phyloP scores from a whole-genome alignment of 805 yeast species.

The Saturnispora sekii region DNA sequence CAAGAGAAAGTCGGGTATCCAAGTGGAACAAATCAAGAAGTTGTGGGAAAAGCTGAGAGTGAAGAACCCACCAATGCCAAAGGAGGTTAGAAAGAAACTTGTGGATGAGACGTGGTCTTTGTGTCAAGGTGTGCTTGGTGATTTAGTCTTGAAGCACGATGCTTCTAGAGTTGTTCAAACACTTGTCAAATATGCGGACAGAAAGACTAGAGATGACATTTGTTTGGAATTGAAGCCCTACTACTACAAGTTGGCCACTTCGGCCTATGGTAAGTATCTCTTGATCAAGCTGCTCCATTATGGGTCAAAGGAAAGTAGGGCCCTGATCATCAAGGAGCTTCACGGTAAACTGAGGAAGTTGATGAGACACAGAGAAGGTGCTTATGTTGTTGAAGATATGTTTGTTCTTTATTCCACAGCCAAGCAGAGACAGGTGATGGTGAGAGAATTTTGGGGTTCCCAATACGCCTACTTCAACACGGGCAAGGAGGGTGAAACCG shows the following conservation, averaged over 20 bases:
- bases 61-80: slow-evolving; percentile 71
- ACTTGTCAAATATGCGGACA: slow-evolving; percentile 73
- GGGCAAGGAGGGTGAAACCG: slow-evolving; percentile 49
- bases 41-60: slow-evolving; percentile 90
- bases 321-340: slow-evolving; percentile 66
- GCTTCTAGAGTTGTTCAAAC: slow-evolving; percentile 95
- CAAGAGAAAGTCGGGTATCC: slow-evolving; percentile 77
- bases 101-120: slow-evolving; percentile 80
- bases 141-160: slow-evolving; percentile 89
- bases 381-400: slow-evolving; percentile 91
- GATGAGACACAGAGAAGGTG: slow-evolving; percentile 97
- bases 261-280: slow-evolving; percentile 88
- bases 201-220: slow-evolving; percentile 66
- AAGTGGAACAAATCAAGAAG: slow-evolving; percentile 74
- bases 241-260: slow-evolving; percentile 75
- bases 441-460: slow-evolving; percentile 94
- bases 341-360: slow-evolving; percentile 86
- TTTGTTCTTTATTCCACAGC: slow-evolving; percentile 75
- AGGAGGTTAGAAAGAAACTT: slow-evolving; percentile 63
- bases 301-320: slow-evolving; percentile 77
- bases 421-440: slow-evolving; percentile 81
- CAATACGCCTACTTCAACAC: slow-evolving; percentile 88
- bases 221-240: slow-evolving; percentile 62
- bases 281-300: slow-evolving; percentile 84
- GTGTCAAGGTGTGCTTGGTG: slow-evolving; percentile 66